Base-by-base conservation (phyloP, 139 green algal species). In the Coelastrella sp. region DNA sequence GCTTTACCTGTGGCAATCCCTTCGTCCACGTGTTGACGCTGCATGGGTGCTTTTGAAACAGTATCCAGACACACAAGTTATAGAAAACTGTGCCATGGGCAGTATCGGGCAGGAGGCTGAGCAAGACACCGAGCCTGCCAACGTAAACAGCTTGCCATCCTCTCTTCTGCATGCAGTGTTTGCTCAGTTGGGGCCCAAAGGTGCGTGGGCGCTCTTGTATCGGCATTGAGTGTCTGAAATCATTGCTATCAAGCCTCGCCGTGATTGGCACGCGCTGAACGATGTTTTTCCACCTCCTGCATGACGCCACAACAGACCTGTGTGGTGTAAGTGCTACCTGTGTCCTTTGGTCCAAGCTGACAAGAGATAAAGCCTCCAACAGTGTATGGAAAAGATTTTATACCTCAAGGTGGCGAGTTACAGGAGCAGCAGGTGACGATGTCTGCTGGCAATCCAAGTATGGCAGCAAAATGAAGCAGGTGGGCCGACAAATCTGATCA, bases 331-430 rank as follows among this genome's bases (percentile, higher is more conserved):
- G 68, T 76, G 68, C 68, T 19, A 76, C 68, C 8, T 76, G 68
- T 76, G 19, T 25, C 68, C 19, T 24, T 0, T 95, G 93, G 93
- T 72, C 84, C 9, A 73, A 72, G 4, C 75, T 94, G n/a, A 93
- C 68, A 7, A 65, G 24, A 4, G 90, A 93, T 56, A 78, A 75
- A 10, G 90, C 70, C 17, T 65, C 68, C 12, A 87, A 92, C 65
- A 56, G 5, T 24, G 49, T 35, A n/a, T 95, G 93, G 93, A 85
- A 88, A 9, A 57, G 66, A 22, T 93, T 95, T 60, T 95, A 95
- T 79, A 75, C 84, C 4, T 20, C 56, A 4, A 76, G 93, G 6
- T 95, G 92, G 92, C 88, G 15, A 81, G 87, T 87, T 7, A 73
- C 49, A 63, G 72, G 73, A 6, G 72, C 25, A 60, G 25, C 49